Evolutionary conservation across 805 yeast genomes (phyloP).

Genomic region (Metschnikowia similis): DNA sequence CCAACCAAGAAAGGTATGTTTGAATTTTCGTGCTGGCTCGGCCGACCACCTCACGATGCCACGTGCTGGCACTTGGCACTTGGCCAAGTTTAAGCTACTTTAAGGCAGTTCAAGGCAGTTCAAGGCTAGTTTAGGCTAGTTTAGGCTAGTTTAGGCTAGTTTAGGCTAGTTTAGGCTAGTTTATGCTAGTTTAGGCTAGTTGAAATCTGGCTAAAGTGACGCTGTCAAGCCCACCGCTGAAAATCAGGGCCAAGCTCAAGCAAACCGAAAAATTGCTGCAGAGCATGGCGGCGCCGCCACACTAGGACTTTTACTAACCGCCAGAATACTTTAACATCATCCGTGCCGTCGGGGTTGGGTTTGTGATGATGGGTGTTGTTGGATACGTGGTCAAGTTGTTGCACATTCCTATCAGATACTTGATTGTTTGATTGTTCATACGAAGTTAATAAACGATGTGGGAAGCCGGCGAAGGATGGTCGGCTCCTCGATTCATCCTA

Average conservation of each 20-base stretch:
- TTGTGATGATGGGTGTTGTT: slow-evolving; percentile 95
- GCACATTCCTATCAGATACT: slow-evolving; percentile 94
- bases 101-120: too few species aligned
- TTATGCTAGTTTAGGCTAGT: too few species aligned
- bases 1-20: slow-evolving; percentile 77
- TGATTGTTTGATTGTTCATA: slow-evolving; percentile 64
- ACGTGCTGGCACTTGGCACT: neutral
- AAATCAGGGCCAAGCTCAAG: too few species aligned
- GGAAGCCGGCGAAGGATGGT: neutral
- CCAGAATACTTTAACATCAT: slow-evolving; percentile 80
- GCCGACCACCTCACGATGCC: too few species aligned
- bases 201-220: too few species aligned
- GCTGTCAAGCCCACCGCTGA: too few species aligned
- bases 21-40: neutral
- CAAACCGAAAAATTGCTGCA: too few species aligned
- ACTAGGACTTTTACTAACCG: slow-evolving; percentile 17
- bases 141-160: too few species aligned
- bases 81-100: neutral
- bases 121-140: too few species aligned
- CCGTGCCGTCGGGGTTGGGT: slow-evolving; percentile 95
- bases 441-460: neutral
- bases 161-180: too few species aligned
- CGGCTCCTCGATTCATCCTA: too few species aligned
- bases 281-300: too few species aligned
- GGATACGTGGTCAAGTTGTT: slow-evolving; percentile 92